Evolutionary conservation across 176 grass and related monocot genomes (phyloP).

Genomic region (Musa beccarii): DNA sequence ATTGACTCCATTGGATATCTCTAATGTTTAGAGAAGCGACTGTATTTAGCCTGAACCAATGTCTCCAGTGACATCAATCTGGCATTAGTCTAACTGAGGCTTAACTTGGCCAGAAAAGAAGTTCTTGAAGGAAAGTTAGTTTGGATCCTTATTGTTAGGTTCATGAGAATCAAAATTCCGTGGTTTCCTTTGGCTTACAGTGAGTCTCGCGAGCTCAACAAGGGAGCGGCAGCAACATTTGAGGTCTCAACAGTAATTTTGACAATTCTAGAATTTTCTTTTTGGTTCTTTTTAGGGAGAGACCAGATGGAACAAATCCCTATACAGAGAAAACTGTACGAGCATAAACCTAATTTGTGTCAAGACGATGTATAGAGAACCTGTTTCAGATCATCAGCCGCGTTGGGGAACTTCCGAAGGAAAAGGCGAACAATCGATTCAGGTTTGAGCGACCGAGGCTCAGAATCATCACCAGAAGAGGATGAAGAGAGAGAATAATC

Average conservation of each 20-base stretch:
- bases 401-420: background rate
- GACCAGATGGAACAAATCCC: background rate
- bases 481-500: background rate
- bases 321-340: background rate
- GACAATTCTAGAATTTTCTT: background rate
- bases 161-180: no score
- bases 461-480: background rate
- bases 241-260: no score
- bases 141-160: no score
- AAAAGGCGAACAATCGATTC: background rate
- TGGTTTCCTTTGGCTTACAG: no score
- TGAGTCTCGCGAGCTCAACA: no score
- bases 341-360: no score
- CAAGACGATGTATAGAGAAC: background rate
- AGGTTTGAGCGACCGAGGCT: background rate
- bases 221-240: no score
- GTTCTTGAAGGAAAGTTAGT: no score
- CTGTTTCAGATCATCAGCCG: conserved; percentile 12
- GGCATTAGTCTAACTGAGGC: background rate
- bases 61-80: no score
- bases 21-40: no score
- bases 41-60: no score
- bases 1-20: no score
- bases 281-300: background rate
- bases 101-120: background rate